Percentiles rank a stretch among this genome's conserved stretches.
phyloP scores from a whole-genome alignment of 1,139 yeast species.

The Candida tropicalis region DNA sequence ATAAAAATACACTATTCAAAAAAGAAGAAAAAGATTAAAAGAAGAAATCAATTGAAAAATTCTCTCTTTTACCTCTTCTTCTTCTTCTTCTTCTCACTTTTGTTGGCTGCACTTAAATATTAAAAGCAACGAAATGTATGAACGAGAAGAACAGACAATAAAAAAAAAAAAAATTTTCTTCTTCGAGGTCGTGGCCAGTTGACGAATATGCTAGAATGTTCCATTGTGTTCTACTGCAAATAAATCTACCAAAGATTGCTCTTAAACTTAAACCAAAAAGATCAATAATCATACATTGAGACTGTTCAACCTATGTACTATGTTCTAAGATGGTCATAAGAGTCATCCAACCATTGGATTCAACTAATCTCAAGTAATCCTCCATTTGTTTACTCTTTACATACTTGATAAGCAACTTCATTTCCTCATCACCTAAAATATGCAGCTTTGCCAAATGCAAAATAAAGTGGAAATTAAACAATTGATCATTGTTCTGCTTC shows the following conservation, averaged over 20 bases:
- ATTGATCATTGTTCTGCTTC: constrained; percentile 34
- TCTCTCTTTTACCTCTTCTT: not conserved
- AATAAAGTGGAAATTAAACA: constrained; percentile 74
- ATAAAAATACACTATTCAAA: too few relatives aligned
- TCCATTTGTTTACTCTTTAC: constrained; percentile 40
- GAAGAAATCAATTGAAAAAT: constrained; percentile 5
- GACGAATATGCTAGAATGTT: constrained; percentile 8
- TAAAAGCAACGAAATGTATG: not conserved
- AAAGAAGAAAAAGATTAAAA: not conserved
- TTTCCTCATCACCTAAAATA: constrained; percentile 56
- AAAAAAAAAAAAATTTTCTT: constrained; percentile 3
- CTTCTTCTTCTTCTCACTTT: not conserved
- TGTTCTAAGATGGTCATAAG: constrained; percentile 59
- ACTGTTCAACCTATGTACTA: constrained; percentile 20
- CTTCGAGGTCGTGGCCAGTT: constrained; percentile 5
- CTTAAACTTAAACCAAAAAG: not conserved
- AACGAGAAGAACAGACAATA: not conserved
- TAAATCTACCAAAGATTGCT: not conserved
- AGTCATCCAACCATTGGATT: constrained; percentile 78
- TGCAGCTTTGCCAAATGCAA: constrained; percentile 56
- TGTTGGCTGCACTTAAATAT: not conserved
- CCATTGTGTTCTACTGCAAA: constrained; percentile 3
- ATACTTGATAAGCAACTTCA: constrained; percentile 45
- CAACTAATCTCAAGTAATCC: constrained; percentile 57
- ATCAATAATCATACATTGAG: not conserved